Evolutionary conservation across 73 alveolate genomes (phyloP).

Genomic region (Tetrahymena elliotti): DNA sequence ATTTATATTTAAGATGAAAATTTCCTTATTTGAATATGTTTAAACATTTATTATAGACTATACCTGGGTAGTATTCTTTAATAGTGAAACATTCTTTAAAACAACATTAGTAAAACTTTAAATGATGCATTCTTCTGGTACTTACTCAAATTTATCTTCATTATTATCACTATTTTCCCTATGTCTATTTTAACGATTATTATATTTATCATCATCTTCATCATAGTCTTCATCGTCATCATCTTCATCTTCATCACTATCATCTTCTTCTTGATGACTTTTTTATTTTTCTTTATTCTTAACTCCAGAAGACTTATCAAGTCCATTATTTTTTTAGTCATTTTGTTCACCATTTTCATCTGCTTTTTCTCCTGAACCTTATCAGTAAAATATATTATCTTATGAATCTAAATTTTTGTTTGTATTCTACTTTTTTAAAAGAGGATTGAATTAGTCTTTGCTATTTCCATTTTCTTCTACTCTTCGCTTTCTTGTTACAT

Average conservation of each 20-base stretch:
- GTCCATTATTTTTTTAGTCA: not conserved
- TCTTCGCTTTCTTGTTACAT: not conserved
- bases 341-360: not conserved
- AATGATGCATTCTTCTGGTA: not conserved
- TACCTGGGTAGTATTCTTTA: not conserved
- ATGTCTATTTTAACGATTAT: not conserved
- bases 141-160: not conserved
- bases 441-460: not conserved
- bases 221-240: not conserved
- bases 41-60: too few species aligned
- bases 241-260: not conserved
- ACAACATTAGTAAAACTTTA: not conserved
- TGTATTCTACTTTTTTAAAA: not conserved
- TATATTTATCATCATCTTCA: not conserved
- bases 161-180: not conserved
- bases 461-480: not conserved
- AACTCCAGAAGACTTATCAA: not conserved
- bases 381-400: not conserved
- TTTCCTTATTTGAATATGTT: not conserved
- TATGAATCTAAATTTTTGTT: not conserved
- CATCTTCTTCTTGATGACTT: not conserved
- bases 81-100: not conserved
- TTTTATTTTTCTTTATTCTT: not conserved
- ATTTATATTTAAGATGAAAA: too few species aligned
- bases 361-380: not conserved